A percentile compares a stretch with the other conserved stretches of the same genome.
These are phyloP conservation scores for Hibiscus trionum DNA, from an alignment of 345 rosid genomes.

Conservation along the genomic window DNA sequence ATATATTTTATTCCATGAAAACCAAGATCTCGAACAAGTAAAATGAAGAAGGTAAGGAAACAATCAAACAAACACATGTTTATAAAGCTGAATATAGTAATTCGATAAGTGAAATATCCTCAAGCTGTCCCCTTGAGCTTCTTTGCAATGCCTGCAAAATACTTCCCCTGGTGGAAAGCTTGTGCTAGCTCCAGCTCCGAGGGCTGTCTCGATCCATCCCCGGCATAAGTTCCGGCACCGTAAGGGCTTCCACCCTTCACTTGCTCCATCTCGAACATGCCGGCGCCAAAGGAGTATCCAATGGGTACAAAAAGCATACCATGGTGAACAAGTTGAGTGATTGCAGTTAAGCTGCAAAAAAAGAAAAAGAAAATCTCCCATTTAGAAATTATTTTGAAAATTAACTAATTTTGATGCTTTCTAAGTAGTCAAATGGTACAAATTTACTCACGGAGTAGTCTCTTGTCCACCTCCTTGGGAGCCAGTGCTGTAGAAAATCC, in stretches of 20 bases:
- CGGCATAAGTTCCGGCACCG: slow-evolving; percentile 4
- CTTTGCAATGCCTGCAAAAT: slow-evolving; percentile 51
- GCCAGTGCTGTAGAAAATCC: slow-evolving; percentile 65
- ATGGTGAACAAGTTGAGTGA: slow-evolving; percentile 64
- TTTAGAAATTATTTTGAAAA: background rate
- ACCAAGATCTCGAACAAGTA: background rate
- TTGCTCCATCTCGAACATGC: slow-evolving; percentile 61
- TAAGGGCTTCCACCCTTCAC: no score
- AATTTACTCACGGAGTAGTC: slow-evolving; percentile 54
- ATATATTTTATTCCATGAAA: slow-evolving; percentile 4
- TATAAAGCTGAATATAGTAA: background rate
- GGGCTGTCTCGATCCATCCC: slow-evolving; percentile 64
- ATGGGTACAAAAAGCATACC: slow-evolving; percentile 69
- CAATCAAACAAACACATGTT: background rate
- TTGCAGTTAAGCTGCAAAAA: background rate
- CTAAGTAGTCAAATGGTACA: background rate
- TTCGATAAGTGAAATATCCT: background rate
- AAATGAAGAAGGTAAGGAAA: background rate
- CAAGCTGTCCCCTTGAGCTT: slow-evolving; percentile 46
- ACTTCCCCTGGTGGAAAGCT: slow-evolving; percentile 73
- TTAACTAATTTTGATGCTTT: background rate
- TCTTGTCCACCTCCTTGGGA: slow-evolving; percentile 83
- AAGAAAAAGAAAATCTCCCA: background rate
- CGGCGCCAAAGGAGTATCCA: slow-evolving; percentile 65
- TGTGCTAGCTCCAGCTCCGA: slow-evolving; percentile 52